A percentile compares a stretch with the other conserved stretches of the same genome.
Evolutionary conservation across 2,329 filamentous ascomycete species (phyloP).

Genomic region (Fusarium nanum): DNA sequence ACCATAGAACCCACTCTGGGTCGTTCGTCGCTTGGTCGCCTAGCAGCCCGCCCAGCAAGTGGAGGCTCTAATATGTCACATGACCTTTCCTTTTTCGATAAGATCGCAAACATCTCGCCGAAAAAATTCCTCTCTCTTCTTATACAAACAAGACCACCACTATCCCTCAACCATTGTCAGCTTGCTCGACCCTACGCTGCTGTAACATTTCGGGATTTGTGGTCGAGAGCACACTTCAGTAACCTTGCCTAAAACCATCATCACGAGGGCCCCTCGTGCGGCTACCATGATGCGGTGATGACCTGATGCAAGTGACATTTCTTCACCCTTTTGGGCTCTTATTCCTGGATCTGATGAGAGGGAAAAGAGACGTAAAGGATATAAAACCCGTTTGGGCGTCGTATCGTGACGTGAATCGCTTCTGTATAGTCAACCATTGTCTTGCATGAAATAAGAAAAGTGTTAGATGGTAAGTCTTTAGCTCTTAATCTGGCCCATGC

Average conservation of each 20-base stretch:
- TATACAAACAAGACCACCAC: constrained; percentile 58
- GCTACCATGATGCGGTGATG: constrained; percentile 75
- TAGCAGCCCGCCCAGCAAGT: neutral
- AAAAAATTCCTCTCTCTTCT: constrained; percentile 47
- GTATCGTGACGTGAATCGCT: constrained; percentile 3
- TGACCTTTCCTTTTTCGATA: constrained; percentile 36
- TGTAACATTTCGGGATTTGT: constrained; percentile 64
- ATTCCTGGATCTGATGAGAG: constrained; percentile 9
- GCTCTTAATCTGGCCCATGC: constrained; percentile 1
- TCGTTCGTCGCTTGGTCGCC: neutral
- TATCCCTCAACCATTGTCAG: constrained; percentile 55
- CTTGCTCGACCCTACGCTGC: constrained; percentile 52
- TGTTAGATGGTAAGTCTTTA: constrained; percentile 32
- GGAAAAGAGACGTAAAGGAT: neutral
- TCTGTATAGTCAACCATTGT: neutral
- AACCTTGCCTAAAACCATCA: constrained; percentile 76
- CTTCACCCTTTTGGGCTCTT: constrained; percentile 15
- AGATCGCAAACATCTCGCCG: constrained; percentile 22
- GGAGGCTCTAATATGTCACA: constrained; percentile 26
- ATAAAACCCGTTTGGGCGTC: neutral
- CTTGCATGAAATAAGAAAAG: neutral
- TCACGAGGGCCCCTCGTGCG: constrained; percentile 74
- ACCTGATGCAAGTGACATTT: constrained; percentile 73
- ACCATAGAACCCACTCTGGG: neutral
- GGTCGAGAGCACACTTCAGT: constrained; percentile 66